phyloP scores from a whole-genome alignment of 2,329 filamentous ascomycete genomes.

The Bipolaris victoriae region DNA sequence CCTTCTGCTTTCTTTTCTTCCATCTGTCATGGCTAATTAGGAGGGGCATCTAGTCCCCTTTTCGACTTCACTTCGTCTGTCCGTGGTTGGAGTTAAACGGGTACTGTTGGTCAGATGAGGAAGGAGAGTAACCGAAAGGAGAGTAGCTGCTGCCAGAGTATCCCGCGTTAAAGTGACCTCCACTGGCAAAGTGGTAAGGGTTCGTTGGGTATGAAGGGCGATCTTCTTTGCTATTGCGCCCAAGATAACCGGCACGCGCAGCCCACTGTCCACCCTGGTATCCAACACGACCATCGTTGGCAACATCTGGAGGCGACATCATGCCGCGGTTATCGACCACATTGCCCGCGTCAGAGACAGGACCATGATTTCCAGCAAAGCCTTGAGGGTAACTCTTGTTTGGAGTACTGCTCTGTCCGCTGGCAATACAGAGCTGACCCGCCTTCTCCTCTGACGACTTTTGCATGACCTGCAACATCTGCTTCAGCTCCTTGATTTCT shows the following conservation, averaged over 20 bases:
- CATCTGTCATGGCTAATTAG: neutral
- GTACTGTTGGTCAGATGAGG: constrained; percentile 27
- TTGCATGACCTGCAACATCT: constrained; percentile 32
- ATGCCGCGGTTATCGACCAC: constrained; percentile 19
- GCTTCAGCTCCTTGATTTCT: constrained; percentile 36
- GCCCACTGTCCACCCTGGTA: constrained; percentile 26
- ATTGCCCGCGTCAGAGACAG: constrained; percentile 13
- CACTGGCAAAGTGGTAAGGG: constrained; percentile 28
- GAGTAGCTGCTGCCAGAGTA: constrained; percentile 27
- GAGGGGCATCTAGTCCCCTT: neutral
- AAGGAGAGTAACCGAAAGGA: constrained; percentile 20
- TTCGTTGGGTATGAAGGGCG: constrained; percentile 27
- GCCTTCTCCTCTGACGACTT: constrained; percentile 22
- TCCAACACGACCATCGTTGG: constrained; percentile 22
- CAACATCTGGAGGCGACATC: constrained; percentile 20
- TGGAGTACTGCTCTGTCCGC: constrained; percentile 6
- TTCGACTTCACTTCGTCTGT: constrained; percentile 17
- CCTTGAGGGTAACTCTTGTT: constrained; percentile 30
- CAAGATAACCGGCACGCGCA: constrained; percentile 16
- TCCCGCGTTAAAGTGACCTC: constrained; percentile 23
- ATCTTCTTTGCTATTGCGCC: constrained; percentile 33
- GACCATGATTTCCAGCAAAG: constrained; percentile 28
- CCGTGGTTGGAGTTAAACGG: constrained; percentile 21
- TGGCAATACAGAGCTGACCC: constrained; percentile 3
- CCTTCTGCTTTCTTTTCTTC: neutral